Percentiles rank a stretch among this genome's conserved stretches.
Evolutionary conservation across 2,329 filamentous ascomycete genomes (phyloP).

Genomic region (Drechslera avenae): DNA sequence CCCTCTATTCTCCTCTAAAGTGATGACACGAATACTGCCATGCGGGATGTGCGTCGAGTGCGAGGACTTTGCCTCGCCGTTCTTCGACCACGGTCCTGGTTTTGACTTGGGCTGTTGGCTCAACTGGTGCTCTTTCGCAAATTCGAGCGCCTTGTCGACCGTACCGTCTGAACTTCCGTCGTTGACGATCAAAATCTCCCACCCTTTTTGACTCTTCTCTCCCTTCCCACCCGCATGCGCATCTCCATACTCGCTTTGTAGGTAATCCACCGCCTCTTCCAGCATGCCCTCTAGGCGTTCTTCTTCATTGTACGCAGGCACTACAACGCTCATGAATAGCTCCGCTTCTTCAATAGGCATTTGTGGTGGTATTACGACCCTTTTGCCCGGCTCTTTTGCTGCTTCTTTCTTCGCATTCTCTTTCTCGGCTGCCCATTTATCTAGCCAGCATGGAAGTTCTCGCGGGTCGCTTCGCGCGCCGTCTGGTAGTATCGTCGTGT

Average conservation of each 20-base stretch:
- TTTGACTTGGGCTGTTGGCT: constrained; percentile 46
- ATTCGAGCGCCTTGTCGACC: constrained; percentile 76
- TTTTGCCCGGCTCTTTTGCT: constrained; percentile 30
- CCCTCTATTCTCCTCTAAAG: constrained; percentile 79
- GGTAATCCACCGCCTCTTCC: constrained; percentile 85
- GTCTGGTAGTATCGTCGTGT: constrained; percentile 73
- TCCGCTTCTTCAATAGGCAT: constrained; percentile 74
- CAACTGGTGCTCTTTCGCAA: constrained; percentile 71
- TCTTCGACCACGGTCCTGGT: constrained; percentile 60
- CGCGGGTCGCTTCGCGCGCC: constrained; percentile 62
- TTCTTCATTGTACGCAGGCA: constrained; percentile 95
- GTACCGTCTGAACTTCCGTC: constrained; percentile 88
- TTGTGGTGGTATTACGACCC: constrained; percentile 36
- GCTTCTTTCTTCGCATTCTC: constrained; percentile 45
- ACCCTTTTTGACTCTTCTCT: constrained; percentile 76
- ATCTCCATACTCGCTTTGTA: constrained; percentile 76
- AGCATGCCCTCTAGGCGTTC: constrained; percentile 81
- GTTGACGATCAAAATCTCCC: constrained; percentile 91
- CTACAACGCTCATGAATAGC: constrained; percentile 86
- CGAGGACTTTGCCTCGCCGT: constrained; percentile 38
- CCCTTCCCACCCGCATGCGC: constrained; percentile 54
- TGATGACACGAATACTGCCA: constrained; percentile 80
- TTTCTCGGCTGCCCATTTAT: constrained; percentile 70
- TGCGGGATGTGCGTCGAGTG: constrained; percentile 66
- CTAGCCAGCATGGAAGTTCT: constrained; percentile 83